phyloP scores from a whole-genome alignment of 2,329 filamentous ascomycete genomes.

The Aspergillus chevalieri region DNA sequence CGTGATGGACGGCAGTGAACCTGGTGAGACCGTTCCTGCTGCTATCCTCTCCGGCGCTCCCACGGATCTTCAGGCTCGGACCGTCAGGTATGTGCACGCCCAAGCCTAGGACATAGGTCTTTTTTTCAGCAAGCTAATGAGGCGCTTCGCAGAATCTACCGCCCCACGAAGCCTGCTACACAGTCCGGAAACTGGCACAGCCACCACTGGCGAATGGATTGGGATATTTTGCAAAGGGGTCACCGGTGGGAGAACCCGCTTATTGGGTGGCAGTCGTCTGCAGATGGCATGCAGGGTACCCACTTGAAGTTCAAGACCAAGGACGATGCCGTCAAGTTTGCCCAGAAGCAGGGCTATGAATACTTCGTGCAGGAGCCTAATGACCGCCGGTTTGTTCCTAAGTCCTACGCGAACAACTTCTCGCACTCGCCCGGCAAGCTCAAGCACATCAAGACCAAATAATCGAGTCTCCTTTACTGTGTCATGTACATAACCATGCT shows the following conservation, averaged over 20 bases:
- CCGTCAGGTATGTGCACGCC: conserved; percentile 65
- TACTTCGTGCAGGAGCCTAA: conserved; percentile 99
- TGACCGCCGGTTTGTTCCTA: conserved; percentile 74
- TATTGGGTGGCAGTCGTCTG: conserved; percentile 98
- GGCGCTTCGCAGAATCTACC: conserved; percentile 66
- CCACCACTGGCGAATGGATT: conserved; percentile 94
- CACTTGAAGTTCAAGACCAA: conserved; percentile 84
- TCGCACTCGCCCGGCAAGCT: conserved; percentile 76
- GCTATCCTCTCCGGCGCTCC: conserved; percentile 88
- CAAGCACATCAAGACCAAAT: conserved; percentile 80
- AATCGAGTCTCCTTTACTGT: conserved; percentile 34
- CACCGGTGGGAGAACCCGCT: conserved; percentile 97
- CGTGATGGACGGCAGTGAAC: conserved; percentile 86
- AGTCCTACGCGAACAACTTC: conserved; percentile 97
- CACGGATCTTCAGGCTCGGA: conserved; percentile 85
- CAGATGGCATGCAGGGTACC: conserved; percentile 90
- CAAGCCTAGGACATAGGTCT: neutral
- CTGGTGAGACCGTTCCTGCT: conserved; percentile 66
- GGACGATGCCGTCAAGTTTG: conserved; percentile 90
- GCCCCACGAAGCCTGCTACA: conserved; percentile 86
- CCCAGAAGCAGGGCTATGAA: conserved; percentile 98
- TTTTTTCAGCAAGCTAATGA: neutral
- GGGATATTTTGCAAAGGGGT: conserved; percentile 87
- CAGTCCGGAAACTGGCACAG: conserved; percentile 86
- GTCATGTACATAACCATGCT: conserved; percentile 32